Evolutionary conservation across 2,329 filamentous ascomycete species (phyloP), one percentile per base, ranked within the genome.

Genomic region (Cordyceps cateniannulata): DNA sequence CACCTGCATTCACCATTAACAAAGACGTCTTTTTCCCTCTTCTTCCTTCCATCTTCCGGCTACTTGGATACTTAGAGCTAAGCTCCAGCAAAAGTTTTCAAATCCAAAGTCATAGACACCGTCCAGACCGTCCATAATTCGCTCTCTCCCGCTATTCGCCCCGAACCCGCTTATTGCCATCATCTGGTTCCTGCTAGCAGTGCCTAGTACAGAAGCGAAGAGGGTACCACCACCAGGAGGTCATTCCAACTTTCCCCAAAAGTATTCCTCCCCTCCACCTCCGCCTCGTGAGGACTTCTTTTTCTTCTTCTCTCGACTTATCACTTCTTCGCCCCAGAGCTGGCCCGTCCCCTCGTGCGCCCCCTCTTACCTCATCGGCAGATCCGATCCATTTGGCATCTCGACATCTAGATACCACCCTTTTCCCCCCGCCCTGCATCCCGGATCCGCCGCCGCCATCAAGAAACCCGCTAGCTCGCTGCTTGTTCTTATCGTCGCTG

Each of bases 231-330:
- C 22, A 7, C 48, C 25, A 29, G 12, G 9, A n/a, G 38, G 38
- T 42, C 18, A 44, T 44, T 3, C 35, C 50, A 54, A 44, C 38
- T 54, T 25, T 56, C 18, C 42, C 44, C 42, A 40, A 48, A 38
- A 49, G 44, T 10, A 40, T 49, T 57, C 22, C 44, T 49, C 44
- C 44, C 45, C 54, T 57, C 54, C 54, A 49, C 45, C 29, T 49
- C 54, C 45, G 29, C 54, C 25, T 57, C 54, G 29, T n/a, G 40
- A 49, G 25, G 54, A 8, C 54, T 57, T 32, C 54, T 49, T 32
- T 29, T 32, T 50, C n/a, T 40, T 49, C 29, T 40, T 45, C 45
- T 22, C 18, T 49, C 44, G 10, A 48, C 24, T 16, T 32, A 7
- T 49, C 9, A 22, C 20, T n/a, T 57, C 42, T 16, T 35, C 47